Conservation (phyloP, 2,329 filamentous ascomycete species). For the Diaporthe ilicicola region DNA sequence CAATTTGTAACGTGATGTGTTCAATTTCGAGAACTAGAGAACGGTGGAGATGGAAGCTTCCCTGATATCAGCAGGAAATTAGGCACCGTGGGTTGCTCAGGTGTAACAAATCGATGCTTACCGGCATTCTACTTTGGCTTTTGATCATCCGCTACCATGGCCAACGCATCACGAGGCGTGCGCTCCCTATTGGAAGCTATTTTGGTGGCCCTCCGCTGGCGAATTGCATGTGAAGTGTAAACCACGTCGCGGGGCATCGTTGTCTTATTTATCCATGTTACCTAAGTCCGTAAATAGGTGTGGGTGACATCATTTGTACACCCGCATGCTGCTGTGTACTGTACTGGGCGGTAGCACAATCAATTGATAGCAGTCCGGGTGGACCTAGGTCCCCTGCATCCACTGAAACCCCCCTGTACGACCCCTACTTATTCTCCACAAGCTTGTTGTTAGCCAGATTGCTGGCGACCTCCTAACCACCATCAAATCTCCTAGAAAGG, state of each 20-base stretch:
- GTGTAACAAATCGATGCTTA: background rate
- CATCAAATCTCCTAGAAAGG: conserved; percentile 33
- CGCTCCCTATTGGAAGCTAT: background rate
- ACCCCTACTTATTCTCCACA: conserved; percentile 31
- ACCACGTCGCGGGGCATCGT: conserved; percentile 1
- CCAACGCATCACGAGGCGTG: background rate
- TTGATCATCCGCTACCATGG: background rate
- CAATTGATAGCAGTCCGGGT: background rate
- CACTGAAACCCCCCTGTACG: conserved; percentile 25
- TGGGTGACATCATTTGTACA: conserved; percentile 8
- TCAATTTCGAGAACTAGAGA: conserved; percentile 11
- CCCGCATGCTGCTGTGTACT: background rate
- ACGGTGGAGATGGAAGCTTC: background rate
- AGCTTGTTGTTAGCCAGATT: conserved; percentile 34
- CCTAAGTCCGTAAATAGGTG: background rate
- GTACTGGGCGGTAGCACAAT: too few relatives aligned
- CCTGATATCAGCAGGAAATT: background rate
- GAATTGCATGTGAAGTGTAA: background rate
- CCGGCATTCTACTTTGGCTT: background rate
- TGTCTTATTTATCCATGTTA: background rate
- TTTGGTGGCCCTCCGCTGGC: background rate
- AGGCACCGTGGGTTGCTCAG: background rate
- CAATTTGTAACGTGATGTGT: background rate
- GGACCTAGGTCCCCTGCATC: conserved; percentile 21
- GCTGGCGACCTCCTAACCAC: conserved; percentile 31